Conservation (phyloP, 139 green algal genomes). For the Coelastrella sp. region DNA sequence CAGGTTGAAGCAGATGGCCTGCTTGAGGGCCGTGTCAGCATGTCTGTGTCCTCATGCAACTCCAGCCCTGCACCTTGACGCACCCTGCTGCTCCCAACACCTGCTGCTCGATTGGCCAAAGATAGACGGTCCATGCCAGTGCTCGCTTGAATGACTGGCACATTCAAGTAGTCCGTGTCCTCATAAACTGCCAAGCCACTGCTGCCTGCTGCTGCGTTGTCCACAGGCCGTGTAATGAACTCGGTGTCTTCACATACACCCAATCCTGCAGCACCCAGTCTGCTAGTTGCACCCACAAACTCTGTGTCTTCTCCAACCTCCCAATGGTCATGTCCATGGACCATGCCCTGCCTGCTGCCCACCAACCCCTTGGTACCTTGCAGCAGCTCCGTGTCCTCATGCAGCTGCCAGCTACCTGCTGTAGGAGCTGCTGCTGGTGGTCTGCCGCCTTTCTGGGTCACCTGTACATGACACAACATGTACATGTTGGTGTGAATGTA, state of each 20-base stretch:
- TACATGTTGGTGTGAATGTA: too few relatives aligned
- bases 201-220: background rate
- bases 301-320: constrained; percentile 58
- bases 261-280: background rate
- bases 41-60: constrained; percentile 57
- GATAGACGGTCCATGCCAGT: background rate
- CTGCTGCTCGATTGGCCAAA: background rate
- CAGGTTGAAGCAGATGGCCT: background rate
- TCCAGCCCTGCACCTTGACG: background rate
- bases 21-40: background rate
- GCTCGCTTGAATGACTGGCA: background rate
- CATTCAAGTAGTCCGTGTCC: constrained; percentile 58
- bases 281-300: constrained; percentile 35
- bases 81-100: background rate
- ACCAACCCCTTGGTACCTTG: background rate
- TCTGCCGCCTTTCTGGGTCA: background rate
- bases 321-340: too few relatives aligned
- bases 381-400: constrained; percentile 44
- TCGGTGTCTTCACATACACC: constrained; percentile 55
- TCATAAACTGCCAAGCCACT: constrained; percentile 45
- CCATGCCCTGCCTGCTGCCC: background rate
- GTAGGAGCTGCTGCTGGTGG: constrained; percentile 13
- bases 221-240: constrained; percentile 30
- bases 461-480: background rate
- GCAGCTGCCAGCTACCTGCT: constrained; percentile 3